Evolutionary conservation across 371 early-diverging fungal genomes (phyloP).

Genomic region (Coemansia sp.): DNA sequence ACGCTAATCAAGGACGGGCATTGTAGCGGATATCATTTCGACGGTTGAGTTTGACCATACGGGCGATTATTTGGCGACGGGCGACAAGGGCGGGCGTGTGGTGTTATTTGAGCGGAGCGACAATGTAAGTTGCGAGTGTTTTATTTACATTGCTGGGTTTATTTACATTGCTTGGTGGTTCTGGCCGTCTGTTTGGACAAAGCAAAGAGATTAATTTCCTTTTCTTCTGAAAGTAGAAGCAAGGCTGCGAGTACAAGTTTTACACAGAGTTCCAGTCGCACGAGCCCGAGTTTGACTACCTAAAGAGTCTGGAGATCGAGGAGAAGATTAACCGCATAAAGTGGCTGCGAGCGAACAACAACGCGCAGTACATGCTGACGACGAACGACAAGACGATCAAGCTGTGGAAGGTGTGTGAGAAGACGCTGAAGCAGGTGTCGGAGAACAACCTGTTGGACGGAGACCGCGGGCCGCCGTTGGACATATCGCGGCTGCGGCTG

Average conservation of each 20-base stretch:
- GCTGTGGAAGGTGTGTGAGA: conserved; percentile 98
- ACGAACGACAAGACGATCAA: conserved; percentile 99
- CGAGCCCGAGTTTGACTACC: conserved; percentile 99
- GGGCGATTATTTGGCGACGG: conserved; percentile 95
- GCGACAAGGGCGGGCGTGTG: conserved; percentile 96
- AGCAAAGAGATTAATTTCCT: too few relatives aligned
- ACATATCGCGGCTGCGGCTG: conserved; percentile 62
- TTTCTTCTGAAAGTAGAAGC: conserved; percentile 66
- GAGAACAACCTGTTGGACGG: conserved; percentile 79
- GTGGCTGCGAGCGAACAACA: conserved; percentile 92
- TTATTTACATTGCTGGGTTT: too few relatives aligned
- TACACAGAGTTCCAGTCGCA: conserved; percentile 99
- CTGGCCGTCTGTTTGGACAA: neutral
- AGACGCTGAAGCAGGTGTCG: conserved; percentile 87
- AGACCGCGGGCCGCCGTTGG: conserved; percentile 54
- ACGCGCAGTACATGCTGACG: conserved; percentile 93
- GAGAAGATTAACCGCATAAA: conserved; percentile 99
- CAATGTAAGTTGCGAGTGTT: conserved; percentile 63
- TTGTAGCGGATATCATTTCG: conserved; percentile 95
- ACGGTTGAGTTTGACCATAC: conserved; percentile 97
- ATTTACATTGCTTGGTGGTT: too few relatives aligned
- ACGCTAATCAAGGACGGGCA: neutral
- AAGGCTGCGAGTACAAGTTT: conserved; percentile 98
- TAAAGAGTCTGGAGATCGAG: conserved; percentile 98
- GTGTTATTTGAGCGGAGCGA: conserved; percentile 96